A percentile compares a stretch with the other conserved stretches of the same genome.
phyloP scores from a whole-genome alignment of 805 yeast species.

The Starmerella sp. region DNA sequence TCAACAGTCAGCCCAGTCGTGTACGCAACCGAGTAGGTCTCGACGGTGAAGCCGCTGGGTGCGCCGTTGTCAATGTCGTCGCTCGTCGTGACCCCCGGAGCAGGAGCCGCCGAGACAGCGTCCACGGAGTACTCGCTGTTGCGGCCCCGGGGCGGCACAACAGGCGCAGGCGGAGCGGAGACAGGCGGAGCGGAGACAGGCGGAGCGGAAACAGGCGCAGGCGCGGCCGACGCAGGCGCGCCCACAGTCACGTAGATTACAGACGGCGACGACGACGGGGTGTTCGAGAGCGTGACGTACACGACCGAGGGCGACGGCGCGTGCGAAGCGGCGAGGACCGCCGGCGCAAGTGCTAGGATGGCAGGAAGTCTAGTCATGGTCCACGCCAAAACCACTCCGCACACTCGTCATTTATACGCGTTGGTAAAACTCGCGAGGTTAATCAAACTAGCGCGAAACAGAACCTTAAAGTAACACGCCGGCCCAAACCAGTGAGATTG shows the following conservation, averaged over 20 bases:
- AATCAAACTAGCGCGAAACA: not conserved
- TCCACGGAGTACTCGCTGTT: too few species aligned
- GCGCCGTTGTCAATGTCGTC: not conserved
- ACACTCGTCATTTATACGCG: not conserved
- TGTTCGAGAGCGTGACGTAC: not conserved
- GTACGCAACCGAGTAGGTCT: not conserved
- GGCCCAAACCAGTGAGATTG: not conserved
- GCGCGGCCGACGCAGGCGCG: not conserved
- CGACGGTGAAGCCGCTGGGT: not conserved
- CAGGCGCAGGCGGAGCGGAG: too few species aligned
- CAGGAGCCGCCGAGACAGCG: too few species aligned
- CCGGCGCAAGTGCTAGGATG: not conserved
- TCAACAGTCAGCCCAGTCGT: not conserved
- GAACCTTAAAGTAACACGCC: not conserved
- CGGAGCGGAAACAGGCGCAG: too few species aligned
- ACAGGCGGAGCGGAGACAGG: too few species aligned
- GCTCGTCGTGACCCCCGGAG: too few species aligned
- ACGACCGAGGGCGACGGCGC: not conserved
- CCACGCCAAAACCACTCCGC: not conserved
- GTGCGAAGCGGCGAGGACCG: not conserved
- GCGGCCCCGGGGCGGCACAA: too few species aligned
- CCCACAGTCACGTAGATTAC: not conserved
- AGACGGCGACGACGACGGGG: not conserved
- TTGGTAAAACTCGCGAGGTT: not conserved
- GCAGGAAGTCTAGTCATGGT: not conserved